These are phyloP conservation scores for Annulohypoxylon nitens DNA, from an alignment of 495 filamentous ascomycete species.

Conservation along the genomic window DNA sequence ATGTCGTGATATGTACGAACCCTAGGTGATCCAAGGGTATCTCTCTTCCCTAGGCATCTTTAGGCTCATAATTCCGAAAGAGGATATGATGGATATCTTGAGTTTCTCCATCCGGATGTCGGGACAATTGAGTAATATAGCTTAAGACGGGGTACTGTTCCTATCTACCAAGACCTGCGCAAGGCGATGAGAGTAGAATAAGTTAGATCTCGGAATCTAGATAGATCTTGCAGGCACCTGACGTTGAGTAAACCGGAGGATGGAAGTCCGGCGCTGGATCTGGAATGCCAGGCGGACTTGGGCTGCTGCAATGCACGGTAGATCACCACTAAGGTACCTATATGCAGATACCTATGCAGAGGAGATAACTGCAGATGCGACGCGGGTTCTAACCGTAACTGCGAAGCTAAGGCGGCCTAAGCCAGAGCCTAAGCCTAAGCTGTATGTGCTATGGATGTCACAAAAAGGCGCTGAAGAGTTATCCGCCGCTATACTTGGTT, in stretches of 20 bases:
- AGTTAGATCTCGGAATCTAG: conserved; percentile 24
- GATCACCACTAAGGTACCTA: conserved; percentile 30
- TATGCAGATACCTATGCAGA: conserved; percentile 14
- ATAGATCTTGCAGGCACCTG: background rate
- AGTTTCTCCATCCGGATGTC: conserved; percentile 7
- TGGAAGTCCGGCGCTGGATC: conserved; percentile 33
- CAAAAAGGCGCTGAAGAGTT: background rate
- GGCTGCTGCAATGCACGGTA: conserved; percentile 43
- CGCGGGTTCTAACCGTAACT: conserved; percentile 26
- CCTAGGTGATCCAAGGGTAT: background rate
- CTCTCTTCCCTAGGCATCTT: conserved; percentile 6
- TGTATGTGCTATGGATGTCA: conserved; percentile 14
- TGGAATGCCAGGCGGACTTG: conserved; percentile 26
- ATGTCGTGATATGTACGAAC: conserved; percentile 8
- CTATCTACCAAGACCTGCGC: conserved; percentile 14
- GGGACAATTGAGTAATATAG: conserved; percentile 19
- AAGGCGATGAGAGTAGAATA: background rate
- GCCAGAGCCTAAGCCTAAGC: conserved; percentile 1
- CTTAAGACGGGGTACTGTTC: background rate
- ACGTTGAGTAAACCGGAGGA: conserved; percentile 32
- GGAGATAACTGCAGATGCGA: conserved; percentile 33
- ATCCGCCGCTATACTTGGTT: no score
- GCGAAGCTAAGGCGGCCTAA: background rate
- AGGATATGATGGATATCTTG: background rate
- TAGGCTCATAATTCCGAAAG: conserved; percentile 16